Conservation (phyloP, 2,329 filamentous ascomycete species). For the Neonectria neomacrospora region DNA sequence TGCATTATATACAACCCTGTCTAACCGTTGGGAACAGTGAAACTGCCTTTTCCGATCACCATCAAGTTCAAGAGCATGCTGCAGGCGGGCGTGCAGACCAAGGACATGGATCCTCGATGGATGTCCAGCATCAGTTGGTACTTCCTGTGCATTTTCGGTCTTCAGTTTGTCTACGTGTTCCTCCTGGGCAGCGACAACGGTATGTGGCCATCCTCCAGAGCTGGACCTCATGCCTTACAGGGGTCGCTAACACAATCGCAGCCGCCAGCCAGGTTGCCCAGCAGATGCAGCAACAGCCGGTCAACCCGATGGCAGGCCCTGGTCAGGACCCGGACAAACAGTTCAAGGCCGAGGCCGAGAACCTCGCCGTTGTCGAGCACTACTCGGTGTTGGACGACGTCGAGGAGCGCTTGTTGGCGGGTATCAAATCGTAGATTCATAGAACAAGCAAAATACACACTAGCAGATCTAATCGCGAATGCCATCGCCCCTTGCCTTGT, state of each 20-base stretch:
- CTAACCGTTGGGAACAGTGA: slow-evolving; percentile 68
- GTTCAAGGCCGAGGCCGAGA: slow-evolving; percentile 92
- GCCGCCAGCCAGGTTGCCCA: slow-evolving; percentile 92
- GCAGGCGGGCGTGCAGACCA: slow-evolving; percentile 94
- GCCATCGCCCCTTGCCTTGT: slow-evolving; percentile 17
- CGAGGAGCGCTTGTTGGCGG: slow-evolving; percentile 81
- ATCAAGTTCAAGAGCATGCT: slow-evolving; percentile 99
- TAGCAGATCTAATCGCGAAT: slow-evolving; percentile 40
- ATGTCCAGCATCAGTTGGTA: slow-evolving; percentile 99
- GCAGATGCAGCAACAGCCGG: slow-evolving; percentile 76
- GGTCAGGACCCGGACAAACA: slow-evolving; percentile 96
- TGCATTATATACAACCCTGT: background rate
- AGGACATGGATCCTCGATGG: slow-evolving; percentile 97
- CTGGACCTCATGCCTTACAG: slow-evolving; percentile 17
- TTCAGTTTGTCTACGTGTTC: slow-evolving; percentile 97
- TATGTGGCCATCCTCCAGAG: slow-evolving; percentile 56
- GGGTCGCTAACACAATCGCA: slow-evolving; percentile 48
- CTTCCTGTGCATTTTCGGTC: slow-evolving; percentile 94
- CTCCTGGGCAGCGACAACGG: slow-evolving; percentile 95
- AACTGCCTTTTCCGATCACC: slow-evolving; percentile 95
- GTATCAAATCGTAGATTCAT: slow-evolving; percentile 54
- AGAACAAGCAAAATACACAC: slow-evolving; percentile 43
- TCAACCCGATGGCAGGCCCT: slow-evolving; percentile 79
- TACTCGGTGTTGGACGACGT: slow-evolving; percentile 90
- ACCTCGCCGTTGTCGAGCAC: slow-evolving; percentile 93